Percentiles rank a stretch among this genome's conserved stretches.
Conservation (phyloP, 768 basidiomycete genomes). For the Xerocomellus intermedius region DNA sequence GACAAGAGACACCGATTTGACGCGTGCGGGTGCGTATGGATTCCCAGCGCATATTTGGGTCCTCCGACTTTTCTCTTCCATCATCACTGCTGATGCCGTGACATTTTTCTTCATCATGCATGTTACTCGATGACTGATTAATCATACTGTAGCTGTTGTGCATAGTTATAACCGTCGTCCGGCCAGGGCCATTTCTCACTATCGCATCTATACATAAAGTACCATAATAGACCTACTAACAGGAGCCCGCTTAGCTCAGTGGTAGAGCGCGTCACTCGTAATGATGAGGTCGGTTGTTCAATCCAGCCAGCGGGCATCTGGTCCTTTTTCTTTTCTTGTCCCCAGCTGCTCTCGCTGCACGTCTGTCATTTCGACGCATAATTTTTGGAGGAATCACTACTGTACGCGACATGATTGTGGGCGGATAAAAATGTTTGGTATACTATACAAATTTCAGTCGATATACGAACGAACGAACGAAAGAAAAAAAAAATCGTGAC, state of each 20-base stretch:
- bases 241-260: conserved; percentile 42
- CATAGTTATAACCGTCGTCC: no score
- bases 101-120: no score
- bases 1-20: no score
- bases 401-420: neutral
- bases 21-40: no score
- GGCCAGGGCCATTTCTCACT: no score
- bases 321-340: neutral
- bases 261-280: conserved; percentile 46
- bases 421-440: conserved; percentile 15
- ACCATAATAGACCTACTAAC: neutral
- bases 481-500: neutral
- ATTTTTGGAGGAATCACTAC: neutral
- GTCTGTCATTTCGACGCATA: neutral
- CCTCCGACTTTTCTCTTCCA: no score
- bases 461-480: conserved; percentile 9
- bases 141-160: no score
- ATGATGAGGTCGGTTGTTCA: conserved; percentile 48
- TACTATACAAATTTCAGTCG: conserved; percentile 21
- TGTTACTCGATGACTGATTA: no score
- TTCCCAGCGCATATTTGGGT: no score
- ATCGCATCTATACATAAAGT: neutral
- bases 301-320: conserved; percentile 41
- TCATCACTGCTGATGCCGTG: no score
- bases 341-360: no score